Base-by-base conservation (phyloP, 1,139 yeast species). In the Yamadazyma kanchanaburiensis region DNA sequence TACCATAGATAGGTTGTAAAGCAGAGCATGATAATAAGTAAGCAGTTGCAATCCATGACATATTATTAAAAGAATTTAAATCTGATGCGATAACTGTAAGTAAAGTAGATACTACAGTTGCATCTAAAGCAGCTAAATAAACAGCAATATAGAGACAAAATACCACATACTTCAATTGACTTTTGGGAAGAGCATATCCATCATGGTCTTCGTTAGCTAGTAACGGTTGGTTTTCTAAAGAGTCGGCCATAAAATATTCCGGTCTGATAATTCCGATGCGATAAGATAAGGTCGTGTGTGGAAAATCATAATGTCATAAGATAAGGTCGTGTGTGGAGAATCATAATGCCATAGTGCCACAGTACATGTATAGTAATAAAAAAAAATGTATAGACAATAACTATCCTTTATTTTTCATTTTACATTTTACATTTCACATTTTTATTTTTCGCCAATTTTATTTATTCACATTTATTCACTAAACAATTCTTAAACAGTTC, bases 1-100 rank as follows among this genome's bases (percentile, higher is more conserved):
- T 85, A 14, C 95, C 95, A 43, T 80, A 85, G 15, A 87, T 57
- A 1, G 95, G 95, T 55, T 64, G 71, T 43, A 64, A 62, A 1
- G 70, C 71, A 1, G 71, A 50, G 14, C 61, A 49, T 5, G 66
- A 57, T 29, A 64, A 48, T 30, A 64, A 45, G 28, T 55, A 58
- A 4, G 69, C 55, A 20, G 67, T 60, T 16, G 74, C 66, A 37
- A 61, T 65, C 75, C 68, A 64, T 4, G 69, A 60, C 21, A 64
- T 56, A 38, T 55, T 50, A 24, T 56, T 46, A 25, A 61, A 55
- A 12, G 65, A 56, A 37, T 57, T 41, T 44, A 64, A 47, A 37
- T 65, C 69, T 4, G 67, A 60, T 4, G 70, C 68, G 34, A 63
- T 63, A 16, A 55, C 49, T 5, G 67, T 52, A 35, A 64, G 48